Conservation (phyloP, 345 rosid genomes). For the Camelina neglecta region DNA sequence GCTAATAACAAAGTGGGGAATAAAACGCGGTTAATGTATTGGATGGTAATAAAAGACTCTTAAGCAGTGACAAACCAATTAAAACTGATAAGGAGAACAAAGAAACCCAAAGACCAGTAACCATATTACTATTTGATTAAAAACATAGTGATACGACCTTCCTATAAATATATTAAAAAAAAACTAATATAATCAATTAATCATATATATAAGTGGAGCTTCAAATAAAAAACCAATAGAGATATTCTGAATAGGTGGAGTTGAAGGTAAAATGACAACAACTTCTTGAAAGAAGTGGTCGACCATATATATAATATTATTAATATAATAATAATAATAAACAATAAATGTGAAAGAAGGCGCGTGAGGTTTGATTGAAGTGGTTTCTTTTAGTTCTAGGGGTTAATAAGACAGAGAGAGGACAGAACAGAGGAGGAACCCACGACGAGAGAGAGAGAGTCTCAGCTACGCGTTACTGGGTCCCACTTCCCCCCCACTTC, state of each 20-base stretch:
- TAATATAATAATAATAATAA: not conserved
- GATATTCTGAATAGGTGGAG: not conserved
- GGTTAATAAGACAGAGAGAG: not conserved
- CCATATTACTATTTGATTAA: no score
- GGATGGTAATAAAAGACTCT: no score
- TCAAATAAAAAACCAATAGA: not conserved
- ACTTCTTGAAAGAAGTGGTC: constrained; percentile 37
- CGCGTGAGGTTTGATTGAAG: constrained; percentile 34
- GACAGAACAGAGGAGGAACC: constrained; percentile 24
- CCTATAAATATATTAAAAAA: not conserved
- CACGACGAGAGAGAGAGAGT: constrained; percentile 24
- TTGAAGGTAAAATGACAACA: constrained; percentile 35
- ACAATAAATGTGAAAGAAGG: constrained; percentile 11
- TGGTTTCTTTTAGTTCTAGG: constrained; percentile 14
- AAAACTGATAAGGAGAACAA: no score
- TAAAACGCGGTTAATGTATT: no score
- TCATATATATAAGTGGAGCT: not conserved
- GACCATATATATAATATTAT: not conserved
- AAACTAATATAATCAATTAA: not conserved
- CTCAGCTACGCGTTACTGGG: constrained; percentile 36
- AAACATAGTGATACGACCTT: not conserved
- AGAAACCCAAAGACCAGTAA: no score
- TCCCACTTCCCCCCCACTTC: constrained; percentile 25
- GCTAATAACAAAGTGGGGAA: no score
- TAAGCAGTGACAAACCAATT: no score